Conservation (phyloP, 2,329 filamentous ascomycete species). For the Hypomyces perniciosus region DNA sequence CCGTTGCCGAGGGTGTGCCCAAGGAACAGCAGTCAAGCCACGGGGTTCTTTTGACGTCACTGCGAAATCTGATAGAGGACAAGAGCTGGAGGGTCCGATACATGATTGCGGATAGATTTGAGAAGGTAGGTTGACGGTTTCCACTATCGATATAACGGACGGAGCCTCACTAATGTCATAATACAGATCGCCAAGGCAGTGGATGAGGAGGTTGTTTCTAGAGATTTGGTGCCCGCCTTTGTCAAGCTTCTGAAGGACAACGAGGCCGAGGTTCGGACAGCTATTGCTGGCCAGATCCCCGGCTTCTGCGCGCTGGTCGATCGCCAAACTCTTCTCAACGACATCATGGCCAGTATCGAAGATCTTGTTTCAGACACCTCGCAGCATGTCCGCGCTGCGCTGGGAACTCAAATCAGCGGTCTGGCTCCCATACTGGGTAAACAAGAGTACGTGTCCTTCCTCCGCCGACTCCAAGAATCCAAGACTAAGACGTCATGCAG, state of each 20-base stretch:
- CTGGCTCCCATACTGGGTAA: slow-evolving; percentile 95
- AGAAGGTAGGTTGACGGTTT: slow-evolving; percentile 60
- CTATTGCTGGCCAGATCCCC: slow-evolving; percentile 94
- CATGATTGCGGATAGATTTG: slow-evolving; percentile 98
- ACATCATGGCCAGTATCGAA: slow-evolving; percentile 95
- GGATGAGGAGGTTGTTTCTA: slow-evolving; percentile 88
- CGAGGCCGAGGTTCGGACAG: slow-evolving; percentile 94
- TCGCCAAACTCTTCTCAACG: slow-evolving; percentile 78
- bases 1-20: slow-evolving; percentile 92
- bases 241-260: slow-evolving; percentile 97
- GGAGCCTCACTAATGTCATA: neutral
- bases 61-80: slow-evolving; percentile 93
- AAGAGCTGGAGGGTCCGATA: slow-evolving; percentile 99
- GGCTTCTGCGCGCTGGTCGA: slow-evolving; percentile 92
- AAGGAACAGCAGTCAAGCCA: slow-evolving; percentile 98
- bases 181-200: slow-evolving; percentile 91
- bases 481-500: slow-evolving; percentile 35
- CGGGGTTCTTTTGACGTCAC: slow-evolving; percentile 81
- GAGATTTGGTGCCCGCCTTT: slow-evolving; percentile 93
- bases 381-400: slow-evolving; percentile 90
- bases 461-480: neutral
- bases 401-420: slow-evolving; percentile 95
- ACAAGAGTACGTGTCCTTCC: slow-evolving; percentile 67
- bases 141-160: neutral
- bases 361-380: slow-evolving; percentile 93